Evolutionary conservation across 768 basidiomycete species (phyloP), one percentile per base, ranked within the genome.

Genomic region (Leccinum pellstonianum): DNA sequence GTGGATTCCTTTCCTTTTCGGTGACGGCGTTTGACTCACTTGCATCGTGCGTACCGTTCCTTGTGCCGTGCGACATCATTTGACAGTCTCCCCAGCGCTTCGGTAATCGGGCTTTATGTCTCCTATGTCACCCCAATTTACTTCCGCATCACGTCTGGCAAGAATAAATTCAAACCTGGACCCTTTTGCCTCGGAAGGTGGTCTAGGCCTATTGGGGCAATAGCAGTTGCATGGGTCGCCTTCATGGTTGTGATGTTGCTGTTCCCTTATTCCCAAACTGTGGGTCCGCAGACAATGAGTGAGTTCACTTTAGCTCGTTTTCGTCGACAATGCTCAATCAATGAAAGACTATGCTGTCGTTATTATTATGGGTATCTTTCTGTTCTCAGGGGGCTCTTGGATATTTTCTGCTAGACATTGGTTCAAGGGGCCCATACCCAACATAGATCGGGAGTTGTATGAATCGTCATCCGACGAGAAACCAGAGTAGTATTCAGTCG

Each of bases 81-180:
- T 29, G 21, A 17, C 41, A 8, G 27, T 54, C 33, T 56, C 49
- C 35, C 4, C 21, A 75, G 70, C 48, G 70, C 73, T 7, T 68
- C 73, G 8, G 70, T 77, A 2, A 72, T 75, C 15, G 72, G 73
- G 9, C 56, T 77, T 4, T 75, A 77, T 56, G 65, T 75, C 9
- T 78, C 76, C n/a, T 77, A 77, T 41, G 71, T 71, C 14, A 73
- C 75, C 21, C 77, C 73, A 1, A 75, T 79, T 25, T 72, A 70
- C 46, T 63, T 75, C 23, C 74, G 76, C 38, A 70, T 75, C n/a
- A 77, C 74, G 15, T 70, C 66, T 25, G 75, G 75, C 6, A 64
- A 69, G 35, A 60, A 68, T n/a, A 69, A 66, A 35, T 66, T 79
- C 43, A 58, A 64, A 21, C 77, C 75, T 12, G 74, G 73, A 4